phyloP scores from a whole-genome alignment of 1,284 basidiomycete genomes.

The Cutaneotrichosporon cyanovorans region DNA sequence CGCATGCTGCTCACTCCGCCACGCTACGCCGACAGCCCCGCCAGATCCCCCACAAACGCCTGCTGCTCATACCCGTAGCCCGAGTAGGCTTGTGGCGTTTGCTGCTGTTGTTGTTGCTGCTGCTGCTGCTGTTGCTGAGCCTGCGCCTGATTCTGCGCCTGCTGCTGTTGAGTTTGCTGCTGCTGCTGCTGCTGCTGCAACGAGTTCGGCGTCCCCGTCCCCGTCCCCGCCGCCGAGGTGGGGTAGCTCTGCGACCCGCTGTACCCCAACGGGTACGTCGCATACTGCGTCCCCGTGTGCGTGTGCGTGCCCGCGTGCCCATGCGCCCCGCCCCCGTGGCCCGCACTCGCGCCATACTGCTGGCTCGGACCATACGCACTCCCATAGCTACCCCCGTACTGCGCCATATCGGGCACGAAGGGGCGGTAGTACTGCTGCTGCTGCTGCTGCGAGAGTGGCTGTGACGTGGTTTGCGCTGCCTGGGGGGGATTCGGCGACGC shows the following conservation, averaged over 20 bases:
- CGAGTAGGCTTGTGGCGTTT: slow-evolving; percentile 3
- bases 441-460: slow-evolving; percentile 4
- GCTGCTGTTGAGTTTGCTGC: slow-evolving; percentile 2
- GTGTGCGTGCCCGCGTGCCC: background rate
- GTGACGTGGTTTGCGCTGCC: slow-evolving; percentile 1
- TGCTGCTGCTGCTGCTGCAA: background rate
- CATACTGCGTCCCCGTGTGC: background rate
- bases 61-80: slow-evolving; percentile 9
- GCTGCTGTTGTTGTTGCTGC: background rate
- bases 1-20: no score
- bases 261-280: background rate
- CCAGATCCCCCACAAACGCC: slow-evolving; percentile 11
- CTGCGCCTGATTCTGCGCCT: background rate
- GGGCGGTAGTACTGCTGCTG: slow-evolving; percentile 13
- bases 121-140: background rate
- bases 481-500: background rate
- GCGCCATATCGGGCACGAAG: slow-evolving; percentile 6
- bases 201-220: background rate
- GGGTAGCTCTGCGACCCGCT: background rate
- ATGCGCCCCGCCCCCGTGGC: background rate
- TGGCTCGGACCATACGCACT: no score
- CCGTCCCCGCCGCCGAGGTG: background rate
- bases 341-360: no score
- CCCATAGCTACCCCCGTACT: background rate
- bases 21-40: slow-evolving; percentile 11